Base-by-base conservation (phyloP, 176 grass and related monocot species). In the Pharus latifolius region DNA sequence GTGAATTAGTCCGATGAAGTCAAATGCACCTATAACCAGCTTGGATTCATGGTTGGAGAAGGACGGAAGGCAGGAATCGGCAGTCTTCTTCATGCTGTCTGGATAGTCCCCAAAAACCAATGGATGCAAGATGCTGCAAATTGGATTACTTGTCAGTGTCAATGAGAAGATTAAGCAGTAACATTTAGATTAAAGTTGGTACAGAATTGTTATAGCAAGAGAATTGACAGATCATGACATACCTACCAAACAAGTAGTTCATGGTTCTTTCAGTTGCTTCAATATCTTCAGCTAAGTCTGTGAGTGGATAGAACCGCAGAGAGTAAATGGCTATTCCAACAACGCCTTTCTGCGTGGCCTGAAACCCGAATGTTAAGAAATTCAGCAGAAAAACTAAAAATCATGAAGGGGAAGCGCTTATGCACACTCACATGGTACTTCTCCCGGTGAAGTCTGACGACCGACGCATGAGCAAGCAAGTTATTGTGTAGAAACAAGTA, bases 1-100 rank as follows among this genome's bases (percentile, higher is more conserved):
- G 63, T 90, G 78, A 79, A 85, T 90, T 30, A 90, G 29, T 42
- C 82, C 83, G 15, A 91, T 71, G 65, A 85, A 91, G 22, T 91
- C 82, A 49, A 82, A 86, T 74, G 82, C 64, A 6, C 57, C 78
- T 3, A 22, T 74, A 12, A 91, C 45, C 54, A 51, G 64, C 61
- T 82, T 19, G n/a, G 87, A 86, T 59, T 91, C 17, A 3, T 52
- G 17, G 27, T 70, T 17, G 26, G 78, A 69, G 60, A 91, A 91
- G 19, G 60, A 59, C 16, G 82, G 87, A 43, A 91, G 67, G 17
- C 83, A 47, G 3, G 73, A 53, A 22, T 78, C 73, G 3, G 40
- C 82, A 45, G 56, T 73, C 41, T 86, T 75, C 67, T 66, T 91
- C 82, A 86, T 91, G 29, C 68, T 31, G 50, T 60, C 49, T 11